Conservation (phyloP, 1,139 yeast genomes). For the Eremothecium coryli region DNA sequence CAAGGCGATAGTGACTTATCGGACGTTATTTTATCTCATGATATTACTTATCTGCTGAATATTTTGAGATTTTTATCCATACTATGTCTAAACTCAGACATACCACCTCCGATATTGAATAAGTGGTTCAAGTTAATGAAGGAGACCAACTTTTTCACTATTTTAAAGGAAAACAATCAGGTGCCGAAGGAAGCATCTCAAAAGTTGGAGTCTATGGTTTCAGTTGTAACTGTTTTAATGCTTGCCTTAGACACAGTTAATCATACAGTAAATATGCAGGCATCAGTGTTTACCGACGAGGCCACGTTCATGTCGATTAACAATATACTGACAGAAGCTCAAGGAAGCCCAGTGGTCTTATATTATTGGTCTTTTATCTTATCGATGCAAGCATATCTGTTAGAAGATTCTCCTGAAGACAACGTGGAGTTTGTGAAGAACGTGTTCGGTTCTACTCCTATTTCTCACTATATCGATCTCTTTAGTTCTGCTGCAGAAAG, state of each 20-base stretch:
- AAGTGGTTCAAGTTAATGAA: slow-evolving; percentile 54
- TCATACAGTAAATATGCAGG: slow-evolving; percentile 33
- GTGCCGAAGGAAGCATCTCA: slow-evolving; percentile 33
- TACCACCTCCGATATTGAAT: slow-evolving; percentile 28
- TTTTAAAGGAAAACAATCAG: slow-evolving; percentile 16
- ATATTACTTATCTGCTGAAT: slow-evolving; percentile 35
- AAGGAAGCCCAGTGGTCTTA: slow-evolving; percentile 42
- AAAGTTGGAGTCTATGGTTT: slow-evolving; percentile 40
- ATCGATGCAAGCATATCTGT: slow-evolving; percentile 44
- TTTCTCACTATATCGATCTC: slow-evolving; percentile 13
- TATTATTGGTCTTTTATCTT: slow-evolving; percentile 68
- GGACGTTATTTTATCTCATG: slow-evolving; percentile 34
- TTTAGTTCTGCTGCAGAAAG: slow-evolving; percentile 41
- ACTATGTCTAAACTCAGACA: slow-evolving; percentile 30
- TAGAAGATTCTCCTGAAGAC: slow-evolving; percentile 35
- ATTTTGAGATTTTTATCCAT: slow-evolving; percentile 36
- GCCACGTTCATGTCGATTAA: slow-evolving; percentile 37
- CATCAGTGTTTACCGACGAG: slow-evolving; percentile 40
- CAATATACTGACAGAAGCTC: slow-evolving; percentile 30
- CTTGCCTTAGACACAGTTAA: slow-evolving; percentile 46
- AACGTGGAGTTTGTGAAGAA: slow-evolving; percentile 23
- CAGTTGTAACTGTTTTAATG: slow-evolving; percentile 42
- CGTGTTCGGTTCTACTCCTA: slow-evolving; percentile 18
- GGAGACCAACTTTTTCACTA: slow-evolving; percentile 35
- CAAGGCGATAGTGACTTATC: slow-evolving; percentile 13